Percentiles rank a stretch among this genome's conserved stretches.
phyloP scores from a whole-genome alignment of 208 protist genomes.

The Lotmaria passim region DNA sequence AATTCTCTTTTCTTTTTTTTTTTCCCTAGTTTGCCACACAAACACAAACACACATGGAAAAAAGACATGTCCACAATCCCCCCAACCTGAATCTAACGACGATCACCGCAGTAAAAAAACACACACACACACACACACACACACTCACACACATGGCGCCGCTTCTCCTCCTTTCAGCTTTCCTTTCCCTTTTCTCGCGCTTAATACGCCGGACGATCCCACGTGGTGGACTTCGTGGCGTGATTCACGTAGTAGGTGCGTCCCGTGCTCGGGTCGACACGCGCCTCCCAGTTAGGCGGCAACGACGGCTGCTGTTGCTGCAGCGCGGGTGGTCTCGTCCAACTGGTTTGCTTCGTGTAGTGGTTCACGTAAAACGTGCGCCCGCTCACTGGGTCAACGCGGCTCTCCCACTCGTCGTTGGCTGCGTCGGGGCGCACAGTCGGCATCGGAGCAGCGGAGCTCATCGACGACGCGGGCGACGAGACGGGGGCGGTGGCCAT shows the following conservation, averaged over 20 bases:
- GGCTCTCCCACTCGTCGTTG: slow-evolving; percentile 46
- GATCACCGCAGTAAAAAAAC: too few relatives aligned
- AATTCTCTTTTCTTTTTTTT: too few relatives aligned
- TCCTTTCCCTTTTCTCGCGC: too few relatives aligned
- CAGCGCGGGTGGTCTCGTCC: slow-evolving; percentile 39
- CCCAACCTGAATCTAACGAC: too few relatives aligned
- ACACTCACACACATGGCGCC: too few relatives aligned
- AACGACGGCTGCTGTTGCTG: slow-evolving; percentile 11
- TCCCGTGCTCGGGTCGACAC: slow-evolving; percentile 49
- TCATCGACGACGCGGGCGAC: slow-evolving; percentile 4
- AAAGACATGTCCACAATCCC: too few relatives aligned
- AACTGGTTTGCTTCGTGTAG: slow-evolving; percentile 69
- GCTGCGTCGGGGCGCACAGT: background rate
- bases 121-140: too few relatives aligned
- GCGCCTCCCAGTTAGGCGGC: slow-evolving; percentile 44
- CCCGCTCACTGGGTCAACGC: slow-evolving; percentile 49
- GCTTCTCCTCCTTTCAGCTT: too few relatives aligned
- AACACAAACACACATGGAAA: too few relatives aligned
- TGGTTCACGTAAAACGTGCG: slow-evolving; percentile 80
- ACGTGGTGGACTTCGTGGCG: slow-evolving; percentile 53
- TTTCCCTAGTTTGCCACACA: too few relatives aligned
- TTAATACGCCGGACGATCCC: slow-evolving; percentile 35
- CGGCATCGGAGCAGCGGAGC: background rate
- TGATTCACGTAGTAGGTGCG: slow-evolving; percentile 75
- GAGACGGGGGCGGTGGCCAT: background rate